phyloP scores from a whole-genome alignment of 257 asterid genomes.

The Lycium barbarum region DNA sequence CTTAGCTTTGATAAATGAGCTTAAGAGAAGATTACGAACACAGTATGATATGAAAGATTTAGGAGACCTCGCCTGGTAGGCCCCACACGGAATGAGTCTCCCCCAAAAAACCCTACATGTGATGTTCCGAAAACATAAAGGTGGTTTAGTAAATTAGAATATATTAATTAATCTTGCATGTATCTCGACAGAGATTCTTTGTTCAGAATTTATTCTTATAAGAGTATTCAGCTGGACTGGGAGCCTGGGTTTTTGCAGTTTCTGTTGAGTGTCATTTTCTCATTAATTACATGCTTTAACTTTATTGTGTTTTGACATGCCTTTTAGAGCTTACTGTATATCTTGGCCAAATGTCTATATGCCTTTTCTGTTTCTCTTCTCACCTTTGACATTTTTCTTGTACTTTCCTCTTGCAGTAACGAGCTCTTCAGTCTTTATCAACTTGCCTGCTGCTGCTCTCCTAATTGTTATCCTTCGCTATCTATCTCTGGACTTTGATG shows the following conservation, averaged over 20 bases:
- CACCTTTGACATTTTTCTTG: neutral
- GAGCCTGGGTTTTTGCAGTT: constrained; percentile 13
- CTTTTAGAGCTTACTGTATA: neutral
- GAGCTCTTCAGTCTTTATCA: constrained; percentile 87
- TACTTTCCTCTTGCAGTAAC: constrained; percentile 62
- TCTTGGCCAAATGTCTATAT: constrained; percentile 10
- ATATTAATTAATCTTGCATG: neutral
- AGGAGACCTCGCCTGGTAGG: neutral
- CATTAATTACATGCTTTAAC: neutral
- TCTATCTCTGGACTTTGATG: constrained; percentile 77
- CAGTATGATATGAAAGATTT: neutral
- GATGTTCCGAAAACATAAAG: neutral
- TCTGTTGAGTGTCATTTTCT: constrained; percentile 19
- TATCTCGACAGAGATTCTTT: neutral
- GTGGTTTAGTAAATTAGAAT: neutral
- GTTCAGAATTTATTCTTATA: neutral
- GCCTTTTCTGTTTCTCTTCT: constrained; percentile 26
- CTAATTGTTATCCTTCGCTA: constrained; percentile 76
- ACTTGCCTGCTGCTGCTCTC: constrained; percentile 82
- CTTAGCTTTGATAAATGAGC: neutral
- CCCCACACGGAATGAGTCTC: neutral
- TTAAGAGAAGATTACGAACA: neutral
- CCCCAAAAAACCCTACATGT: neutral
- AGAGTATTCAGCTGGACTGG: neutral
- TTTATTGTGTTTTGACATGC: neutral